Base-by-base conservation (phyloP, 306 rosid species). In the Quillaja saponaria region DNA sequence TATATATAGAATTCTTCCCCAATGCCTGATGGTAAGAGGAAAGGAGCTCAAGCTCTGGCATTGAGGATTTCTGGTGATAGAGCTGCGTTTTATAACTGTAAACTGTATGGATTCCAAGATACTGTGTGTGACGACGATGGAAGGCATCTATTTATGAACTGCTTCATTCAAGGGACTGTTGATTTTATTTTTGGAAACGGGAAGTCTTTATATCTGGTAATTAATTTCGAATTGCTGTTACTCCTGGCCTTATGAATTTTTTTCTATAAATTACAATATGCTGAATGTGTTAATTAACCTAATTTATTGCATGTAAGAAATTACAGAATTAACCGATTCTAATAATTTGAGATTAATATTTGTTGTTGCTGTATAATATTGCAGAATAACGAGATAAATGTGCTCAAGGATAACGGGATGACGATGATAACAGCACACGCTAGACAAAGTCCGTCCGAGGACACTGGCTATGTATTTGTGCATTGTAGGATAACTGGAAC, bases 391-490 rank as follows among this genome's bases (percentile, higher is more conserved):
- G 40, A 58, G 16, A 1, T 86, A n/a, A 20, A 62, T 16, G 79
- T 77, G 6, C 13, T 78, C 0, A 80, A 67, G 0, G 69, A 58
- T 0, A 19, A 0, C 0, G 79, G 67, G 12, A 5, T 74, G 34
- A 55, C 78, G 0, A 71, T 84, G 20, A 82, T 90, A 40, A 45
- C 79, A 0, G 96, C 95, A 6, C 91, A 82, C 2, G 85, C 86
- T 41, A 76, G 87, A 20, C 63, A 63, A 13, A 3, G 3, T n/a
- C 0, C 37, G 14, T 0, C 0, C 0, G 85, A 80, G 0, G 8
- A n/a, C 21, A 68, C 28, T 1, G 82, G 66, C 1, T 86, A 55
- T 64, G 66, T 83, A 13, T 90, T 90, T 28, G 91, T 68, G 16
- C 91, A 86, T 55, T 65, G 95, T 34, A 49, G 16, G 3, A 3